These are phyloP conservation scores for Tetracladium marchalianum DNA, from an alignment of 495 filamentous ascomycete genomes.

Conservation along the genomic window DNA sequence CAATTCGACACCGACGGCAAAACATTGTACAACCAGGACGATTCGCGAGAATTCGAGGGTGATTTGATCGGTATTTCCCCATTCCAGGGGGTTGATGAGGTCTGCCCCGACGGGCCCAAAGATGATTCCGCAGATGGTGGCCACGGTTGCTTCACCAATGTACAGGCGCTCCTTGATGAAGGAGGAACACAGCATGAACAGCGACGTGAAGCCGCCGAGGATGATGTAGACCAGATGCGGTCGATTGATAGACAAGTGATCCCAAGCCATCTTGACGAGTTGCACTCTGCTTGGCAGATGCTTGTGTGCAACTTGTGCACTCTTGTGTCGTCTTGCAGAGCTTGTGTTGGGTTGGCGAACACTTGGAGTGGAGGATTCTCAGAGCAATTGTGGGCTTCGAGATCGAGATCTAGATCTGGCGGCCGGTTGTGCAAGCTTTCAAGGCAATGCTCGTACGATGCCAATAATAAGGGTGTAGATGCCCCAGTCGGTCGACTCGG, in stretches of 20 bases:
- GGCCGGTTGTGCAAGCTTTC: background rate
- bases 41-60: slow-evolving; percentile 96
- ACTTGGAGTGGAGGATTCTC: background rate
- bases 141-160: slow-evolving; percentile 96
- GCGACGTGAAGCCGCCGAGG: slow-evolving; percentile 89
- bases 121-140: slow-evolving; percentile 91
- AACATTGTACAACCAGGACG: slow-evolving; percentile 97
- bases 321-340: background rate
- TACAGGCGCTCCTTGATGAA: slow-evolving; percentile 98
- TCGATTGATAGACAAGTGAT: slow-evolving; percentile 84
- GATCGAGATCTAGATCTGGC: no score
- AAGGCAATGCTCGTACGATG: no score
- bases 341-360: slow-evolving; percentile 2
- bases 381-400: background rate
- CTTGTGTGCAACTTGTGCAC: no score
- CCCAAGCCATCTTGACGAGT: slow-evolving; percentile 68
- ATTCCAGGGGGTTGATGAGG: slow-evolving; percentile 72
- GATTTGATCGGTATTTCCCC: slow-evolving; percentile 92
- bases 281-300: background rate
- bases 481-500: slow-evolving; percentile 19
- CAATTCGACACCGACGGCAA: slow-evolving; percentile 97
- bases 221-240: slow-evolving; percentile 98
- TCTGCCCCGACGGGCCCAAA: slow-evolving; percentile 94
- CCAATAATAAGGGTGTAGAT: slow-evolving; percentile 4
- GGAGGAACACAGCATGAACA: slow-evolving; percentile 97